phyloP scores from a whole-genome alignment of 192 early-diverging fungal genomes.

The Coemansia aciculifera region DNA sequence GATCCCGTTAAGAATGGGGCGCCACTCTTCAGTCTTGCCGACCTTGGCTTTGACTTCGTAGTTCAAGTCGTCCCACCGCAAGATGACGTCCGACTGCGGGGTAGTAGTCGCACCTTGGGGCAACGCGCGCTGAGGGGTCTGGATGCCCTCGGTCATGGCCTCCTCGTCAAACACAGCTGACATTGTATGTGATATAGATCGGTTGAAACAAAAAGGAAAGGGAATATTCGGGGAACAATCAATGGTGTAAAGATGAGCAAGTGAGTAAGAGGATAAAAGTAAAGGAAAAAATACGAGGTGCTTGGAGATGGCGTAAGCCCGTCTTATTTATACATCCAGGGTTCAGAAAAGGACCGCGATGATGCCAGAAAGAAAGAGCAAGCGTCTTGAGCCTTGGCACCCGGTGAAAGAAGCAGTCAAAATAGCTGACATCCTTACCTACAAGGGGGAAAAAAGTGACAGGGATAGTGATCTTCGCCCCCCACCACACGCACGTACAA shows the following conservation, averaged over 20 bases:
- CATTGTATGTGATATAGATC: slow-evolving; percentile 18
- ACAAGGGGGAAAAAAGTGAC: background rate
- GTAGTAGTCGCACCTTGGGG: background rate
- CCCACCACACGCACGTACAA: background rate
- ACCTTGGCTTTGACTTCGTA: slow-evolving; percentile 47
- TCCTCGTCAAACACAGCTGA: slow-evolving; percentile 36
- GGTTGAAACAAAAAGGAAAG: background rate
- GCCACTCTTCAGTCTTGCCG: slow-evolving; percentile 19
- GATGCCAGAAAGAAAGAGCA: background rate
- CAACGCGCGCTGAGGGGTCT: slow-evolving; percentile 5
- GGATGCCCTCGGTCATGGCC: slow-evolving; percentile 32
- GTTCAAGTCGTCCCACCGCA: slow-evolving; percentile 42
- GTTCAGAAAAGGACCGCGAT: background rate
- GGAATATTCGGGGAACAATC: background rate
- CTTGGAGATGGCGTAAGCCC: background rate
- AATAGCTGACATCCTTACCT: background rate
- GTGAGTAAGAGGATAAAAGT: background rate
- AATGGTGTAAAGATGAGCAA: background rate
- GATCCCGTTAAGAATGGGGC: slow-evolving; percentile 65
- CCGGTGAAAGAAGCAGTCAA: background rate
- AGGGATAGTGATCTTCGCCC: background rate
- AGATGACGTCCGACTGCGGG: slow-evolving; percentile 25
- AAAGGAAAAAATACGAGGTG: background rate
- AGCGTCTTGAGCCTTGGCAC: background rate
- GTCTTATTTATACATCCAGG: background rate